Conservation (phyloP, 2,329 filamentous ascomycete genomes). For the Hypomyces rosellus region DNA sequence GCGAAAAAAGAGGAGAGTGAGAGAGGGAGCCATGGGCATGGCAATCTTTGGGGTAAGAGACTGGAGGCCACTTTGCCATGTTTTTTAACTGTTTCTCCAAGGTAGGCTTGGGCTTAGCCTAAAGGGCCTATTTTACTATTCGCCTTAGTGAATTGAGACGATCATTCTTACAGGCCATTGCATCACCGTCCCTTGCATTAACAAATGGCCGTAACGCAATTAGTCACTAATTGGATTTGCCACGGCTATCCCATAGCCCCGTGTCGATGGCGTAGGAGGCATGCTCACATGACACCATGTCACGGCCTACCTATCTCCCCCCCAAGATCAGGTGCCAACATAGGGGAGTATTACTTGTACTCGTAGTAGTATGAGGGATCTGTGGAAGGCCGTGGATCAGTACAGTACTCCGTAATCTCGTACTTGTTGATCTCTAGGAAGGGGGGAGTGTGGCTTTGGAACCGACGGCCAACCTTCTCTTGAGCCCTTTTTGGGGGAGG, state of each 20-base stretch:
- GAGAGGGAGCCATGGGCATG: too few relatives aligned
- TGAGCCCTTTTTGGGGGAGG: not conserved
- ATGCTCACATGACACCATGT: conserved; percentile 9
- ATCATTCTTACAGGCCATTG: not conserved
- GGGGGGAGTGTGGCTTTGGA: conserved; percentile 7
- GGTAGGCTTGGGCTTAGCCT: too few relatives aligned
- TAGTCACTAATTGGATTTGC: not conserved
- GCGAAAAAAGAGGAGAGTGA: too few relatives aligned
- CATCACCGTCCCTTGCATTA: conserved; percentile 12
- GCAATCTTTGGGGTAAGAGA: too few relatives aligned
- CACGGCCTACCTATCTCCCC: not conserved
- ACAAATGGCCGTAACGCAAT: too few relatives aligned
- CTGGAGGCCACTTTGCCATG: not conserved
- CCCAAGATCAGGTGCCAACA: conserved; percentile 1
- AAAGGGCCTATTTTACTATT: too few relatives aligned
- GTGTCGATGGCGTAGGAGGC: conserved; percentile 13
- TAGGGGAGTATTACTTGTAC: too few relatives aligned
- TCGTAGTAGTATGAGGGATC: not conserved
- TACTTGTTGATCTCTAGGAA: too few relatives aligned
- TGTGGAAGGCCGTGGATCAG: not conserved
- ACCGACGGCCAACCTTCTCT: not conserved
- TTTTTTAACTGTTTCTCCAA: not conserved
- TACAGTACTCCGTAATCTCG: too few relatives aligned
- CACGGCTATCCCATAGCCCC: not conserved
- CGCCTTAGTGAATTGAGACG: not conserved